Base-by-base conservation (phyloP, 1,284 basidiomycete genomes). In the Rhodotorula sp. region DNA sequence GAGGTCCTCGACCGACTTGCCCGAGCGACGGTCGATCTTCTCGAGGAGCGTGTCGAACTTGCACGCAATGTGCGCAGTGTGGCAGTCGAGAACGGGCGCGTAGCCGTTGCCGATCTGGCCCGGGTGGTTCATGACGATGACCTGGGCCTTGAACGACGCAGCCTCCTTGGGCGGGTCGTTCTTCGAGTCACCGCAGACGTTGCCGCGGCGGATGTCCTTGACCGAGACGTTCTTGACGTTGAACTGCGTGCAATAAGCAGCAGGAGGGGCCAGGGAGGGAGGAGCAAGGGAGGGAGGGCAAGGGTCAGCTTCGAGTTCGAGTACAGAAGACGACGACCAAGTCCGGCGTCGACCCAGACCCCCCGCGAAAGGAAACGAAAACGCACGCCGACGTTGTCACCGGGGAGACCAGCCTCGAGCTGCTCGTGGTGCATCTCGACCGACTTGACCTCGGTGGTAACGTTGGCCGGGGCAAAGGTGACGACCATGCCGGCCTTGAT, bases 391-490 rank as follows among this genome's bases (percentile, higher is more conserved):
- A 98, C 95, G 85, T 99, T 99, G 89, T 99, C 96, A 88, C 97
- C 97, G 75, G 96, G 96, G 75, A 87, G 81, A 87, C 97, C 97
- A 85, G 93, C 88, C 83, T 88, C 88, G 84, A 99, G 93, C 85
- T 96, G 93, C 85, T 99, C 96, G 91, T 98, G 96, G 86, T 99
- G 97, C 97, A 99, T 99, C 87, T 99, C 96, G 84, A 99, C 96
- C 66, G 82, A 78, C 76, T 98, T 98, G 87, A 99, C 96, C 91
- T 99, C 97, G 86, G 97, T 99, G 85, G 95, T 98, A 80, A 99
- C 95, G 87, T 94, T 94, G 78, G 93, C 84, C 76, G 96, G 96
- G 79, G 97, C 96, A 81, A 99, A 99, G 83, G 86, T 90, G 84
- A 98, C 96, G 67, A 84, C 82, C 96, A 99, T 98, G 84, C 96